These are phyloP conservation scores for Mycena vulgaris DNA, from an alignment of 768 basidiomycete species.

Conservation along the genomic window DNA sequence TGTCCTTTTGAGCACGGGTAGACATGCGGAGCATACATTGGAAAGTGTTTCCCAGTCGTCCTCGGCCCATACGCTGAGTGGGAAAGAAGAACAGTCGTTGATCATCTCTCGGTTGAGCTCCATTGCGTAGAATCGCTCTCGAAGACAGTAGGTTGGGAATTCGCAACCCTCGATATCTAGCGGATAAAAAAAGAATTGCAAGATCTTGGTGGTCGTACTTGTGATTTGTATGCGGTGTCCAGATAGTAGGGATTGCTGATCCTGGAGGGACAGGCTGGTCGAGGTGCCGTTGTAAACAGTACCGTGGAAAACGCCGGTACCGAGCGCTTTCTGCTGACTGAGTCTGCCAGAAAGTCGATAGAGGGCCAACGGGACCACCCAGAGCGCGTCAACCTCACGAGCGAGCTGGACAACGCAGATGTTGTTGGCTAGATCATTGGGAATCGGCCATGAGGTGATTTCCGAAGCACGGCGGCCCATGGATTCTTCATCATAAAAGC, in stretches of 20 bases:
- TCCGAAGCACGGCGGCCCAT: neutral
- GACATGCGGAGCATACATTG: neutral
- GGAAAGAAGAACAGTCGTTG: neutral
- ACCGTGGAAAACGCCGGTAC: neutral
- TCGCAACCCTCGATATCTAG: neutral
- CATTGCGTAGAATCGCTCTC: too few relatives aligned
- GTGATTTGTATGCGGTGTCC: neutral
- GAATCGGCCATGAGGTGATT: neutral
- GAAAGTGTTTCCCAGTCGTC: neutral
- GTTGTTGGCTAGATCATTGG: neutral
- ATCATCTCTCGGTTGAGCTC: neutral
- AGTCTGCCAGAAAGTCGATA: neutral
- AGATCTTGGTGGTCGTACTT: neutral
- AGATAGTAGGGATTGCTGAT: neutral
- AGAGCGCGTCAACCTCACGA: constrained; percentile 28
- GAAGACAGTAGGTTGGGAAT: too few relatives aligned
- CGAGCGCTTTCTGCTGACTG: neutral
- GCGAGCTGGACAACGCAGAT: constrained; percentile 23
- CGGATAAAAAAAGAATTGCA: neutral
- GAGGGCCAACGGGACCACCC: constrained; percentile 25
- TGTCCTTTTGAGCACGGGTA: neutral
- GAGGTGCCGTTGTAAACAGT: neutral
- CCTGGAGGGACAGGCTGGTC: neutral
- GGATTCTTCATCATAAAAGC: neutral
- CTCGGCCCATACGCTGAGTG: neutral